phyloP scores from a whole-genome alignment of 176 grass and related monocot species.

The Aegilops umbellulata region DNA sequence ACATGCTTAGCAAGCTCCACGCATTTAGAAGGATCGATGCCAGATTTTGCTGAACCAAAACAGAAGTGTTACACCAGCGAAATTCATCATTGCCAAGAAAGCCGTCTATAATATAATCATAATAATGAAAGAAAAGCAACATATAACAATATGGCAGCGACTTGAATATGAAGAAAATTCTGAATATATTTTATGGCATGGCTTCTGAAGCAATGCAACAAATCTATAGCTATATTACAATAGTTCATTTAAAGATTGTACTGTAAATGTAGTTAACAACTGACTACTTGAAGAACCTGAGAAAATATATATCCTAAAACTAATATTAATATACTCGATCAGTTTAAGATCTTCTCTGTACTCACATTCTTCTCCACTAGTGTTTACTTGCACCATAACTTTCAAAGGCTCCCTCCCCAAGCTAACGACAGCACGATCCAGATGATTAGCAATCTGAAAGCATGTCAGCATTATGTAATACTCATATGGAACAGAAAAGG shows the following conservation, averaged over 20 bases:
- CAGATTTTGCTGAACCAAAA: slow-evolving; percentile 82
- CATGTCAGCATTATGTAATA: not conserved
- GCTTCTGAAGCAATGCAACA: no score
- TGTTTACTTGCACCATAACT: slow-evolving; percentile 94
- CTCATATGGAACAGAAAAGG: not conserved
- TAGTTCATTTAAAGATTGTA: no score
- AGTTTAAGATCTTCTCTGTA: not conserved
- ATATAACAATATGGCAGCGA: not conserved
- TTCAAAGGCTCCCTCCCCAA: slow-evolving; percentile 82
- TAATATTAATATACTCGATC: no score
- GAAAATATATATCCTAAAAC: no score
- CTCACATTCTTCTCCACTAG: slow-evolving; percentile 98
- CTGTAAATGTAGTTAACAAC: no score
- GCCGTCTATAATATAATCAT: not conserved
- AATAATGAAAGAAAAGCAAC: not conserved
- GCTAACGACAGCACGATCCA: slow-evolving; percentile 68
- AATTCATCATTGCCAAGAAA: not conserved
- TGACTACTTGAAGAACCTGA: no score
- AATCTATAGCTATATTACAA: no score
- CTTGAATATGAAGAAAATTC: not conserved
- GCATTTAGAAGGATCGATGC: slow-evolving; percentile 67
- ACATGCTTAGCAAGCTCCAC: slow-evolving; percentile 78
- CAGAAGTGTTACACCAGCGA: not conserved
- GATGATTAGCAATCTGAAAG: slow-evolving; percentile 82
- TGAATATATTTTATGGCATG: not conserved